Conservation (phyloP, 768 basidiomycete species). For the Gloeopeniophorella convolvens region DNA sequence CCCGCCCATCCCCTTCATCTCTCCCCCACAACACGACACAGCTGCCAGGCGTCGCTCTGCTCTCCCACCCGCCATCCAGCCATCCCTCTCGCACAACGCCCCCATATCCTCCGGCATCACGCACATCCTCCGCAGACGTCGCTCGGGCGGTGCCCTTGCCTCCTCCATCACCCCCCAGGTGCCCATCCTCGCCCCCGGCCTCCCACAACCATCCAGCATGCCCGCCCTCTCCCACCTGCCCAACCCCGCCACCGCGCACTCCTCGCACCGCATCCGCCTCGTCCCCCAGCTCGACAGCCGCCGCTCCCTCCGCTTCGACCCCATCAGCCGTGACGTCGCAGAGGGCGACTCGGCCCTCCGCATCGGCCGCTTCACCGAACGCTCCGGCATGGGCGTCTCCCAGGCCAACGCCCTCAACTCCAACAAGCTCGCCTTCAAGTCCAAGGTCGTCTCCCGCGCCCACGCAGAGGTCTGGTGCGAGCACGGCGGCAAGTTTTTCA, state of each 20-base stretch:
- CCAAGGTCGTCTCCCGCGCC: constrained; percentile 89
- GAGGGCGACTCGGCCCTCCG: constrained; percentile 66
- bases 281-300: constrained; percentile 93
- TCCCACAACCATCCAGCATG: constrained; percentile 21
- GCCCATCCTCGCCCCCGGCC: constrained; percentile 22
- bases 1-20: constrained; percentile 31
- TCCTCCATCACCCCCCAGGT: constrained; percentile 25
- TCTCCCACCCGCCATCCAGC: constrained; percentile 32
- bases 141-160: constrained; percentile 53
- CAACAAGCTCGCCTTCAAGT: constrained; percentile 89
- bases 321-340: constrained; percentile 79
- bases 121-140: constrained; percentile 59
- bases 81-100: constrained; percentile 31
- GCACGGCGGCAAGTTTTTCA: constrained; percentile 62
- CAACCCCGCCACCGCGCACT: constrained; percentile 20
- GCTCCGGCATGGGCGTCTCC: constrained; percentile 57
- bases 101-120: constrained; percentile 37
- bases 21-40: constrained; percentile 25
- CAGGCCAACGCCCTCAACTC: constrained; percentile 63
- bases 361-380: constrained; percentile 93
- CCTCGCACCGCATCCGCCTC: constrained; percentile 75
- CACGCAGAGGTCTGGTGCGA: constrained; percentile 95
- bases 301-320: constrained; percentile 85
- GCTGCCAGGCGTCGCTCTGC: constrained; percentile 36
- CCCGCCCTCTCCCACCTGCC: constrained; percentile 21